Base-by-base conservation (phyloP, 805 yeast species). In the Candida boidinii region DNA sequence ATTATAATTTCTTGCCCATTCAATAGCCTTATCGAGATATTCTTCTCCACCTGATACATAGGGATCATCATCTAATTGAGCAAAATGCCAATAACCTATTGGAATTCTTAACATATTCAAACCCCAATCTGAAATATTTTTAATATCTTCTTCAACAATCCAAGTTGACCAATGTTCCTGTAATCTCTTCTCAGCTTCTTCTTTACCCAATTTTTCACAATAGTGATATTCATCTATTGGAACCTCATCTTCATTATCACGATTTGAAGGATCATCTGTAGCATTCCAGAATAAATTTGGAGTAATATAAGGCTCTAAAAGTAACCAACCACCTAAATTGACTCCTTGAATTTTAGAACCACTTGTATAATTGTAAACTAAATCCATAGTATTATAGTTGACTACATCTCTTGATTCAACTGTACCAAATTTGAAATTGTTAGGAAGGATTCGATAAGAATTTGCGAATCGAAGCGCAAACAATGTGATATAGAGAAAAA, bases 31-130 rank as follows among this genome's bases (percentile, higher is more conserved):
- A 48, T 84, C 94, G 34, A 88, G 59, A 55, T 81, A 84, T 7
- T 59, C 53, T 37, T 61, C 72, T 57, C 83, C 95, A 22, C 96
- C 96, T 49, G 70, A 75, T 22, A 86, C 92, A 48, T 85, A 88
- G 3, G 96, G 95, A 53, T 88, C 96, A 34, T 63, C 64, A 15
- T 64, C 70, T 28, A 73, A 61, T 7, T 57, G 49, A 30, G 66
- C 51, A 54, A 83, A 85, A 8, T 95, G 95, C 97, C 97, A 90
- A 62, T 88, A 88, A 9, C 96, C 96, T 35, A 88, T 73, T 28
- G 97, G 96, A 38, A 88, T 79, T 49, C 96, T 75, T 15, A 86
- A 95, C 43, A 79, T 65, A 58, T 88, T 90, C 42, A 88, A 65
- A 2, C 95, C 95, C 35, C 64, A 64, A 10, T 45, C 48, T 5